Evolutionary conservation across 257 asterid species (phyloP), one percentile per base, ranked within the genome.

Genomic region (Knoxia roxburghii): DNA sequence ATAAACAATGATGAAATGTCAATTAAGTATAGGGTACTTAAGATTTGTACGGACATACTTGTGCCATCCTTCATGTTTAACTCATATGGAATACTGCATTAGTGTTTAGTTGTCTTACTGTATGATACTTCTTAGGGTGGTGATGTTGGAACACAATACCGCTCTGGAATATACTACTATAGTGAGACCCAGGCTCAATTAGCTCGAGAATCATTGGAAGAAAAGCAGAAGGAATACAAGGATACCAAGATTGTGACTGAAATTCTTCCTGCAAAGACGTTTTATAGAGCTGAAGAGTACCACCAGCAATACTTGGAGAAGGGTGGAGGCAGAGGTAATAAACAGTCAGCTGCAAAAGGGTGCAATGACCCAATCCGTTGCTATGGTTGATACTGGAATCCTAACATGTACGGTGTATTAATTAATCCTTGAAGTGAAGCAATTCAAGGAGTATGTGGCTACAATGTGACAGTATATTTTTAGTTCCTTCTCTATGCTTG

Each of bases 271-370:
- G 95, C 90, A 0, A 90, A 86, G 86, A 84, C 71, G 26, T 90
- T 90, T 64, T 90, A 90, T 61, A 46, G 79, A 67, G 97, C 97
- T 0, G 97, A 87, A 62, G 97, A 90, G 87, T 87, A 86, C 68
- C 97, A 90, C 78, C 97, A 87, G 85, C 95, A 87, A 40, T 90
- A 86, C 72, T 64, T 90, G 78, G 95, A 87, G 82, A 90, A 87
- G 74, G 97, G 95, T 43, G 91, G 88, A 15, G 65, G 83, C 29
- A 53, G 67, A 20, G 90, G 95, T 23, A 53, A 24, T 50, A 82
- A 78, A 49, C 97, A 90, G 70, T 90, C 91, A 2, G 94, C 97
- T 60, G 85, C 86, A 24, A 89, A 89, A 72, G 95, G 95, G 67
- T 89, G 97, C 85, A 84, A 74, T 50, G 95, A 87, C 69, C 91